These are phyloP conservation scores for Penicillium italicum DNA, from an alignment of 2,329 filamentous ascomycete genomes.

Conservation along the genomic window DNA sequence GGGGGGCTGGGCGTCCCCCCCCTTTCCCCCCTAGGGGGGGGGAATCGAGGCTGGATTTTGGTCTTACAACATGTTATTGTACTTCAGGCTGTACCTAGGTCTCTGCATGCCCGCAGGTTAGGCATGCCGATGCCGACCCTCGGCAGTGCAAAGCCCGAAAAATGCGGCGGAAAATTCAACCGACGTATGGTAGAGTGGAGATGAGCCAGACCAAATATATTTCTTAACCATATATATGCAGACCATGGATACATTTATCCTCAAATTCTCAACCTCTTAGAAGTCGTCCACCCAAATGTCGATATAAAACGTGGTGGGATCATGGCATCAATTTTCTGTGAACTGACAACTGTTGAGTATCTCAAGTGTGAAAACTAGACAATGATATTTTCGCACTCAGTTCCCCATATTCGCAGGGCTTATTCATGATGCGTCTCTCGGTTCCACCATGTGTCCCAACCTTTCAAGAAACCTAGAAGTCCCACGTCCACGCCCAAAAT, in stretches of 20 bases:
- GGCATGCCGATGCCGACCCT: neutral
- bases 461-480: neutral
- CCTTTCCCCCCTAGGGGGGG: too few species aligned
- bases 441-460: neutral
- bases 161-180: neutral
- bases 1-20: too few species aligned
- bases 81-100: too few species aligned
- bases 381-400: neutral
- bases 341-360: neutral
- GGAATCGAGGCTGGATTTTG: too few species aligned
- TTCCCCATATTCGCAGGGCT: neutral
- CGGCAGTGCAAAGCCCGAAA: neutral
- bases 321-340: neutral
- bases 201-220: neutral
- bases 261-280: neutral
- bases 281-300: neutral
- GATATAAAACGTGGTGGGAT: neutral
- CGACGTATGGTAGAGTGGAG: neutral
- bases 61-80: too few species aligned
- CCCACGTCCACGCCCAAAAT: neutral
- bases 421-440: neutral
- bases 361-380: neutral
- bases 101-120: neutral
- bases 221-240: neutral
- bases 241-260: neutral